Base-by-base conservation (phyloP, 108 stramenopile species). In the Fragilariopsis cylindrus region DNA sequence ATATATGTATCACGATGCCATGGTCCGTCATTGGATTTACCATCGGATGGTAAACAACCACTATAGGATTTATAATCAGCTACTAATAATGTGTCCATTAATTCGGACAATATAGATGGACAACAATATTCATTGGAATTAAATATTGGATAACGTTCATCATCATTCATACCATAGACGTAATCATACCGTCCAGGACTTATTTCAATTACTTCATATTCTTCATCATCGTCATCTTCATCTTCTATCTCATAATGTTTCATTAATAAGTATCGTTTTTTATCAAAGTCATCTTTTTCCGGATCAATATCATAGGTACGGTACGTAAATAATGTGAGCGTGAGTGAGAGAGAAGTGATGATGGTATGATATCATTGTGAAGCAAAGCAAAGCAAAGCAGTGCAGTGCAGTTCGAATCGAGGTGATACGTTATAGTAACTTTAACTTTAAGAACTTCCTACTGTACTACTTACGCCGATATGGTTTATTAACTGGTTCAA, bases 1-100 rank as follows among this genome's bases (percentile, higher is more conserved):
- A 60, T 30, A 40, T 60, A 60, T 5, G 41, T 40, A 30, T 60
- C 58, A 11, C 58, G 58, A 9, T 60, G 58, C 58, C 58, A 60
- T 6, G 58, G 58, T 11, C 58, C 58, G 0, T 60, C 58, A 30
- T 40, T 21, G 0, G 58, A 30, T 13, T 13, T 15, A 3, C 15
- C 15, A 2, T 15, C 15, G 40, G 15, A 11, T 11, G 58, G 58
- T n/a, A 60, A 40, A 9, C 40, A 30, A 11, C 58, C 58, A 11
- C 40, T 40, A n/a, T 60, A 60, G 58, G 58, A 60, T n/a, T 11
- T 60, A n/a, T 60, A 60, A n/a, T 60, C 58, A 6, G 58, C 16
- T 11, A 4, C 5, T 30, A 60, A 40, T 40, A 60, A 41, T 11
- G 40, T 30, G 3, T 60, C 58, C 58, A 60, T 60, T 8, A 60